phyloP scores from a whole-genome alignment of 176 grass and related monocot genomes.

The Lolium perenne region DNA sequence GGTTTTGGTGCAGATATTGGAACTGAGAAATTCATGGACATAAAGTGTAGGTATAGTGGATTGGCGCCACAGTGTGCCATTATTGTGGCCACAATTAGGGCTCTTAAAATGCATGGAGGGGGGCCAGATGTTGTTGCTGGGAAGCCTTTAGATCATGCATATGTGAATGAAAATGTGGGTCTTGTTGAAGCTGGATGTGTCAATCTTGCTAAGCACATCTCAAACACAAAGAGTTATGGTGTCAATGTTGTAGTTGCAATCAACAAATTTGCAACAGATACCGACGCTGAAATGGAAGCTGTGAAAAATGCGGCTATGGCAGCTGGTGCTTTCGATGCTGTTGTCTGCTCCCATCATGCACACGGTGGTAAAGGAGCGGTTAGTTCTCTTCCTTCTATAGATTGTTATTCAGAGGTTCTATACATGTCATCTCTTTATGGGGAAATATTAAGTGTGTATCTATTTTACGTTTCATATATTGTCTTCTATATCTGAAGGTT shows the following conservation, averaged over 20 bases:
- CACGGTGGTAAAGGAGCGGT: slow-evolving; percentile 98
- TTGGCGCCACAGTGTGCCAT: slow-evolving; percentile 93
- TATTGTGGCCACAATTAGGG: slow-evolving; percentile 94
- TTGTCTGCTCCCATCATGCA: slow-evolving; percentile 88
- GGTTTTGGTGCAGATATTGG: slow-evolving; percentile 99
- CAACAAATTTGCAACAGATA: slow-evolving; percentile 93
- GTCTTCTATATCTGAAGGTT: not conserved
- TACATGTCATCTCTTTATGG: not conserved
- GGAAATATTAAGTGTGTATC: not conserved
- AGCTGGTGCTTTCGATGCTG: slow-evolving; percentile 94
- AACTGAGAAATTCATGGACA: slow-evolving; percentile 99
- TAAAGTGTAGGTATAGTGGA: slow-evolving; percentile 97
- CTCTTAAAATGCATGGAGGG: slow-evolving; percentile 98
- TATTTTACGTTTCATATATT: not conserved
- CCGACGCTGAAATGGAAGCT: slow-evolving; percentile 82
- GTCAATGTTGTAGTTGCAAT: slow-evolving; percentile 92
- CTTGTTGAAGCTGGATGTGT: slow-evolving; percentile 95
- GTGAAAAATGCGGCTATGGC: slow-evolving; percentile 68
- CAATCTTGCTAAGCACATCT: slow-evolving; percentile 85
- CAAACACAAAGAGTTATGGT: slow-evolving; percentile 77
- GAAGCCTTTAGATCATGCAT: slow-evolving; percentile 86
- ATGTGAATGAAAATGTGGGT: slow-evolving; percentile 81
- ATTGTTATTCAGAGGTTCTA: slow-evolving; percentile 4
- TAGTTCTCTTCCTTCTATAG: slow-evolving; percentile 44
- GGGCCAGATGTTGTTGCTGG: slow-evolving; percentile 94